These are phyloP conservation scores for Pichia sp. DNA, from an alignment of 1,139 yeast genomes.

Conservation along the genomic window DNA sequence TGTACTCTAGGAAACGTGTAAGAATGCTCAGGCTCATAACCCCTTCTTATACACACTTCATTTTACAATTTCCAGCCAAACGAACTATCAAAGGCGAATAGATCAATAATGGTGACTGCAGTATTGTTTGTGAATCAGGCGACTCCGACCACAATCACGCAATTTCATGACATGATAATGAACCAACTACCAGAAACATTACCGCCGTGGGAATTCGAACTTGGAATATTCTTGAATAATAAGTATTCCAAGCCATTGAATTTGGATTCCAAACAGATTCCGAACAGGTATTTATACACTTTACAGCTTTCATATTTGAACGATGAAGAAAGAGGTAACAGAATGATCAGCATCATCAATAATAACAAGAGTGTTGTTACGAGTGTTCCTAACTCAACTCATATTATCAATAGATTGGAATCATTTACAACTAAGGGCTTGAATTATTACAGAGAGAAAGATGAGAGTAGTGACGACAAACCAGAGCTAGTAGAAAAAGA, in stretches of 20 bases:
- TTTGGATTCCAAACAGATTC: slow-evolving; percentile 36
- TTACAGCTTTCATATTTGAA: slow-evolving; percentile 52
- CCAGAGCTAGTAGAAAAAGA: not conserved
- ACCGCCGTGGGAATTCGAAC: slow-evolving; percentile 62
- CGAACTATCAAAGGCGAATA: no score
- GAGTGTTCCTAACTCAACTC: slow-evolving; percentile 29
- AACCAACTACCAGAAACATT: slow-evolving; percentile 56
- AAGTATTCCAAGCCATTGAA: slow-evolving; percentile 45
- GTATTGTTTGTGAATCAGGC: slow-evolving; percentile 52
- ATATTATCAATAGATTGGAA: slow-evolving; percentile 16
- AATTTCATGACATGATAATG: slow-evolving; percentile 61
- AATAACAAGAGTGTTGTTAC: slow-evolving; percentile 45
- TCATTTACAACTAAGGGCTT: slow-evolving; percentile 10
- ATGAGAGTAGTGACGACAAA: not conserved
- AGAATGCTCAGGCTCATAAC: no score
- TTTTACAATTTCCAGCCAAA: no score
- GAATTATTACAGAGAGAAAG: slow-evolving; percentile 12
- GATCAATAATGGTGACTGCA: slow-evolving; percentile 24
- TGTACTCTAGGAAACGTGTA: no score
- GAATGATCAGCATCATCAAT: slow-evolving; percentile 50
- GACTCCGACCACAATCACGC: slow-evolving; percentile 60
- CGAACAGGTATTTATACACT: slow-evolving; percentile 52
- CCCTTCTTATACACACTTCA: no score
- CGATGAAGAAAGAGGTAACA: slow-evolving; percentile 32
- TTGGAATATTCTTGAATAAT: slow-evolving; percentile 63